Base-by-base conservation (phyloP, 2,329 filamentous ascomycete species). In the Tolypocladium album region DNA sequence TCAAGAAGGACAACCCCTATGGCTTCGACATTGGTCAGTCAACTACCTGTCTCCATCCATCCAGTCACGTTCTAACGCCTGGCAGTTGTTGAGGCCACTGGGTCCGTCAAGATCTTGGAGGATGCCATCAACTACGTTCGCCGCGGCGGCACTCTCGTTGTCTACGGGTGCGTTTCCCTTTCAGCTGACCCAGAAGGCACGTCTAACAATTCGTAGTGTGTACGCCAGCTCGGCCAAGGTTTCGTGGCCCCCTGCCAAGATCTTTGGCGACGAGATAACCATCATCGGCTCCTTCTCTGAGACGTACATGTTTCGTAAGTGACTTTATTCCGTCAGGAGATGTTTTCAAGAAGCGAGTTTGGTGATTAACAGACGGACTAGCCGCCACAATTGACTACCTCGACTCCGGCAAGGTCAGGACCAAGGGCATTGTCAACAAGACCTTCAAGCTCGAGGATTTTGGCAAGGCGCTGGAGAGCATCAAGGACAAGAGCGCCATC, bases 241-340 rank as follows among this genome's bases (percentile, higher is more conserved):
- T 38, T 78, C 81, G 4, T 89, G 87, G 85, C 78, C 85, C 6
- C 88, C 88, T n/a, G 79, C 81, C 70, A 88, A 87, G 76, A 90
- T 91, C 67, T 89, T 84, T 69, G 79, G 80, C 67, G 74, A 77
- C 62, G 87, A 90, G 72, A 88, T 90, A 66, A 89, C 86, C 65
- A 88, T 90, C 65, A 76, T 90, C 59, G 87, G 87, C 34, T 87
- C 83, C 58, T 90, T 90, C 76, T 88, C 84, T 56, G 87, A 89
- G 72, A 88, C 85, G 31, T 88, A 85, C 74, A 88, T 87, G 79
- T 88, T 88, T 78, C 86, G 76, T 78, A 73, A 68, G 75, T 73
- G 4, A 7, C 13, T 39, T 24, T 9, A 24, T n/a, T 9, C 7
- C 22, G n/a, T 59, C 34, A 24, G n/a, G 36, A 17, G 12, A 5